Conservation (phyloP, 306 rosid species). For the Ormosia emarginata region DNA sequence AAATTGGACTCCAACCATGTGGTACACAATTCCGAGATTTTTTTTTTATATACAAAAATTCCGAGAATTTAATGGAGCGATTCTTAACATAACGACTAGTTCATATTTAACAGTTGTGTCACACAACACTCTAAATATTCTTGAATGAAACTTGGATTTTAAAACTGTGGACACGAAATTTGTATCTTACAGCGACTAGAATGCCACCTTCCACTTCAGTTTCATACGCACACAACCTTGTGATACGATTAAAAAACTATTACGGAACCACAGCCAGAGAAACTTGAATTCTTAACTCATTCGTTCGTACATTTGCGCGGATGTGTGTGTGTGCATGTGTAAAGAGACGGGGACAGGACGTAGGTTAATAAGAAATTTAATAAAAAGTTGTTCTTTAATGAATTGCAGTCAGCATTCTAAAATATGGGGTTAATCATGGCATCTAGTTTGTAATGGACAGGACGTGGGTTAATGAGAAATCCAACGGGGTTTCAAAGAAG, state of each 20-base stretch:
- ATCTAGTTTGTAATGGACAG: neutral
- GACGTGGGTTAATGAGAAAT: neutral
- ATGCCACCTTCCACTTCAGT: neutral
- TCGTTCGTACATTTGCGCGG: neutral
- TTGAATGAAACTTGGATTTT: neutral
- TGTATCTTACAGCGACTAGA: neutral
- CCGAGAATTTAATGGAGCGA: neutral
- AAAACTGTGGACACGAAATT: neutral
- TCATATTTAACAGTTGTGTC: neutral
- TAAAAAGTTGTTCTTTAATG: neutral
- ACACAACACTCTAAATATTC: neutral
- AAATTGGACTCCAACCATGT: neutral
- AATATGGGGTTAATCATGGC: neutral
- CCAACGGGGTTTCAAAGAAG: neutral
- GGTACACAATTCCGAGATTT: neutral
- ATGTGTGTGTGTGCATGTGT: neutral
- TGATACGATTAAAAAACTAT: neutral
- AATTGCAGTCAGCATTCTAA: neutral
- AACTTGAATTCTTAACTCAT: neutral
- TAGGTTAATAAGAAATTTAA: neutral
- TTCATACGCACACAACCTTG: neutral
- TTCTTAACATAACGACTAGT: neutral
- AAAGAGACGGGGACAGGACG: neutral
- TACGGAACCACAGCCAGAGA: neutral
- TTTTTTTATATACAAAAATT: neutral